Conservation (phyloP, 2,329 filamentous ascomycete genomes). For the Fusarium secorum region DNA sequence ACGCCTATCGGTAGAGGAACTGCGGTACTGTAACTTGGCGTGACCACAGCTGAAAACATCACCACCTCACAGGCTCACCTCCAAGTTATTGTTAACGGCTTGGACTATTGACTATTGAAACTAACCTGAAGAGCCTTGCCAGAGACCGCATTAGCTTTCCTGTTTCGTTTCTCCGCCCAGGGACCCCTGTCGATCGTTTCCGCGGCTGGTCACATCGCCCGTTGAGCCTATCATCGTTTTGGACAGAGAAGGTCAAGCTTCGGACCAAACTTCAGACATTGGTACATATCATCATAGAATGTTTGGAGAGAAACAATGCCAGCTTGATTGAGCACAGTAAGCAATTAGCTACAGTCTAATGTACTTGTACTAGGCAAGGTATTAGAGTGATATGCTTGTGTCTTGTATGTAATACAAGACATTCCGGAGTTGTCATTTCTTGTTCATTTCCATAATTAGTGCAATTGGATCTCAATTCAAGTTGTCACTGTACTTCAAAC, state of each 20-base stretch:
- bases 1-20: background rate
- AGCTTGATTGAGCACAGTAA: background rate
- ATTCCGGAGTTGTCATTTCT: background rate
- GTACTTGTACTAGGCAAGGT: background rate
- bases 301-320: background rate
- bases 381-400: background rate
- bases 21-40: background rate
- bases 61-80: background rate
- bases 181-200: conserved; percentile 35
- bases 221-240: conserved; percentile 13
- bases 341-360: background rate
- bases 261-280: conserved; percentile 3
- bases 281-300: background rate
- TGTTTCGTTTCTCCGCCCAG: conserved; percentile 37
- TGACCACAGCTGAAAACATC: conserved; percentile 3
- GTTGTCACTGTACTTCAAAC: background rate
- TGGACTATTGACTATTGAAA: conserved; percentile 7
- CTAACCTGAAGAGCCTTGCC: background rate
- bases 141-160: conserved; percentile 24
- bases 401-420: background rate
- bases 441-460: conserved; percentile 17
- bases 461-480: background rate
- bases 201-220: conserved; percentile 24
- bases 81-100: background rate
- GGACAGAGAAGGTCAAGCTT: conserved; percentile 19